Evolutionary conservation across 75 land plant species (phyloP), one percentile per base, ranked within the genome.

Genomic region (Selaginella moellendorffii): DNA sequence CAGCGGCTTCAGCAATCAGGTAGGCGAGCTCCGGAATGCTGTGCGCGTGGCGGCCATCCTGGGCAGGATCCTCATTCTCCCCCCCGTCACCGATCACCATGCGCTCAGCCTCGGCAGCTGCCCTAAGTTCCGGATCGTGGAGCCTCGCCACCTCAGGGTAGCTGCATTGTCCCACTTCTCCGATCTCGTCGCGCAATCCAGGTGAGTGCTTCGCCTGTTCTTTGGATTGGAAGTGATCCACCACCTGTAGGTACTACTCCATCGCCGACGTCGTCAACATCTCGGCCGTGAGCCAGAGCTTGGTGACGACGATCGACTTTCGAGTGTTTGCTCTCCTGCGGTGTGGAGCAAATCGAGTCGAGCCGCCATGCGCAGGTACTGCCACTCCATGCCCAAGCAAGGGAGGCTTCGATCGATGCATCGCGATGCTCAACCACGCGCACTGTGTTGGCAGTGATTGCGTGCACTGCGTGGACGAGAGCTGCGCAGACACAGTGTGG

Each of bases 1-100:
- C 68, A 90, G 96, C 52, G 96, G 96, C 0, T 90, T 90, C 77
- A 87, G 82, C 79, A 90, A 90, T 63, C 96, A 90, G 77, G 70
- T 90, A 12, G 71, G 74, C 2, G 96, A 84, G 77, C 75, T 90
- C 66, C 79, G 71, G 76, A 87, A 84, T 65, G 92, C 85, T 0
- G 29, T 87, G 23, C 29, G 81, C 19, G 52, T 90, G 51, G 81
- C 97, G 18, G 83, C 73, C 0, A 71, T 87, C 14, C 70, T 90
- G 54, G 83, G 87, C 54, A 74, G 88, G 52, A 87, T 87, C 21
- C 77, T 90, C 21, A 63, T 90, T 18, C 73, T 90, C 19, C 97
- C 92, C 2, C 97, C 97, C 26, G 68, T 90, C 28, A 69, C 83
- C 21, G 92, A 90, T 65, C 97, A 90, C 77, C 97, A 90, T 42